Conservation (phyloP, 495 filamentous ascomycete species). For the Aspergillus taichungensis region DNA sequence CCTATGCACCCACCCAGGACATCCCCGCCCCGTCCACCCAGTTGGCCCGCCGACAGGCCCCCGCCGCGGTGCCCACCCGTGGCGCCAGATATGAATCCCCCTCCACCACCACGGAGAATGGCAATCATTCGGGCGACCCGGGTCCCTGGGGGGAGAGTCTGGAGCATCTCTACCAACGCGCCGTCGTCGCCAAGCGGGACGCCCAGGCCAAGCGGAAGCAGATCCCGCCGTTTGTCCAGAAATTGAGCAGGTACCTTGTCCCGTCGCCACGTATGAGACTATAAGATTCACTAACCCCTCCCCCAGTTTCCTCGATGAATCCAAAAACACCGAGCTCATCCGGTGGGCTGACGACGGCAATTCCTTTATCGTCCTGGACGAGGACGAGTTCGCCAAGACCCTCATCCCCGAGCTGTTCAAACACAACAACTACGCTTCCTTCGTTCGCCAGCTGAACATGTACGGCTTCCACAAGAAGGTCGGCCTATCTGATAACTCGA, state of each 20-base stretch:
- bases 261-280: background rate
- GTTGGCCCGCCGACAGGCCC: conserved; percentile 51
- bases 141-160: conserved; percentile 57
- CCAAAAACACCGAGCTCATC: conserved; percentile 87
- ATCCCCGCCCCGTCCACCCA: conserved; percentile 49
- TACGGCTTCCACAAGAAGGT: conserved; percentile 99
- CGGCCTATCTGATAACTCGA: conserved; percentile 91
- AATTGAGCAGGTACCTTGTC: conserved; percentile 78
- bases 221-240: conserved; percentile 97
- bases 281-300: conserved; percentile 10
- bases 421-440: conserved; percentile 98
- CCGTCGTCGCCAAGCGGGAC: conserved; percentile 68
- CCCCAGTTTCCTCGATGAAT: conserved; percentile 80
- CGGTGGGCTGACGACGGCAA: conserved; percentile 95
- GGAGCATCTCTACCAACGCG: conserved; percentile 68
- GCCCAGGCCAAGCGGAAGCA: conserved; percentile 80
- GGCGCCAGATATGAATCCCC: conserved; percentile 36
- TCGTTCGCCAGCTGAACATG: conserved; percentile 98
- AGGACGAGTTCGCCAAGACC: conserved; percentile 97
- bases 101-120: conserved; percentile 40
- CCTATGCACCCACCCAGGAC: conserved; percentile 31
- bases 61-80: conserved; percentile 52
- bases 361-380: conserved; percentile 93
- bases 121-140: conserved; percentile 29
- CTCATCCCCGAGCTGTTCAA: conserved; percentile 97